phyloP scores from a whole-genome alignment of 2,329 filamentous ascomycete genomes.

The Claviceps purpurea region DNA sequence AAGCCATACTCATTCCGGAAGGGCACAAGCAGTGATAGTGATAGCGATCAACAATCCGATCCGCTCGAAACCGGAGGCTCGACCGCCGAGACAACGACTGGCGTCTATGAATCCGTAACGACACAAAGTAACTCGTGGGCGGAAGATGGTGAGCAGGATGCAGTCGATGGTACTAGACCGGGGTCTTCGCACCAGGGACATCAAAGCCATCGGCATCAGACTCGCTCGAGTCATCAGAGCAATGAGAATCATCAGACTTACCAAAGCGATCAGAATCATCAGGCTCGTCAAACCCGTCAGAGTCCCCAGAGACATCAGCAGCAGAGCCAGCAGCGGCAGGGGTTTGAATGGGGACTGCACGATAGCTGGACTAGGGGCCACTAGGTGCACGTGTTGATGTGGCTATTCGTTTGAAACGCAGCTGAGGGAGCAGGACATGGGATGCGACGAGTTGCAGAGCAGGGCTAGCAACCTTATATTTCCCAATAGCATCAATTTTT shows the following conservation, averaged over 20 bases:
- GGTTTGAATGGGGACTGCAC: constrained; percentile 5
- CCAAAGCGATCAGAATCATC: background rate
- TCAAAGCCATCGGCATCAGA: background rate
- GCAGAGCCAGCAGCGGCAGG: constrained; percentile 1
- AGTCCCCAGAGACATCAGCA: background rate
- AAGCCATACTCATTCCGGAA: constrained; percentile 22
- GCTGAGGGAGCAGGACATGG: background rate
- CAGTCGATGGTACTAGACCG: background rate
- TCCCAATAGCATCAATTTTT: background rate
- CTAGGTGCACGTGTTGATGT: background rate
- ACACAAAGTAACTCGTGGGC: background rate
- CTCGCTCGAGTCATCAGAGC: background rate
- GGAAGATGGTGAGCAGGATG: background rate
- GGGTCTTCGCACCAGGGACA: background rate
- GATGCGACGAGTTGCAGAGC: background rate
- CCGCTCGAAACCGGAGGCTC: background rate
- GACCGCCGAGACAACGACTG: background rate
- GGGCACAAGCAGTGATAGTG: constrained; percentile 1
- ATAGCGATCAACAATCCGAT: background rate
- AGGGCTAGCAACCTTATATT: background rate
- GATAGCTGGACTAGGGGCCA: constrained; percentile 3
- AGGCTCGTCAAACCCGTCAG: background rate
- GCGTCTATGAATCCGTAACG: background rate
- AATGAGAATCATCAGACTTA: background rate
- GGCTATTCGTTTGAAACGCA: no score